Percentiles rank a stretch among this genome's conserved stretches.
Conservation (phyloP, 495 filamentous ascomycete genomes). For the Beverwykella pulmonaria region DNA sequence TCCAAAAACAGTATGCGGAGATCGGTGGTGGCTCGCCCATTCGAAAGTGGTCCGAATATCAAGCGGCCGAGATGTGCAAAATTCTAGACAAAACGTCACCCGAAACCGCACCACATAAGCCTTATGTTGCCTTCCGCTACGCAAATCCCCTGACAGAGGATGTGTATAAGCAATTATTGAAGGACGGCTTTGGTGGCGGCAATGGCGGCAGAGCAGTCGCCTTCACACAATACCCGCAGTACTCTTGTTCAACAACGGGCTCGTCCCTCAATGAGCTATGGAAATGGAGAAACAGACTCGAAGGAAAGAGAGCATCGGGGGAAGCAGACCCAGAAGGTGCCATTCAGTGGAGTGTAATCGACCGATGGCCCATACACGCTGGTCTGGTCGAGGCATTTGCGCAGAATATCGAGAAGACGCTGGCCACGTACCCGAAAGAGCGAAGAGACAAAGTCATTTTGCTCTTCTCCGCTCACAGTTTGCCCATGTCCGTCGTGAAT, state of each 20-base stretch:
- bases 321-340: conserved; percentile 59
- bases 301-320: conserved; percentile 66
- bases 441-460: conserved; percentile 77
- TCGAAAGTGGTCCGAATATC: conserved; percentile 94
- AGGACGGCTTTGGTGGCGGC: conserved; percentile 85
- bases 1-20: conserved; percentile 88
- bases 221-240: conserved; percentile 98
- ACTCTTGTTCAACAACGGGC: conserved; percentile 97
- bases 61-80: conserved; percentile 93
- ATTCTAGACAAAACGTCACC: conserved; percentile 86
- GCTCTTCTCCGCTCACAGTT: conserved; percentile 90
- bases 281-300: conserved; percentile 89
- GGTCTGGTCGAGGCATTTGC: conserved; percentile 92
- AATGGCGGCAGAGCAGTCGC: conserved; percentile 90
- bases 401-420: conserved; percentile 79
- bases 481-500: conserved; percentile 97
- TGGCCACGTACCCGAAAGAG: conserved; percentile 81
- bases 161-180: conserved; percentile 78
- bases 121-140: conserved; percentile 98
- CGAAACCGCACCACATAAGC: conserved; percentile 93
- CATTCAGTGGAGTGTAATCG: conserved; percentile 97
- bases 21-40: conserved; percentile 98
- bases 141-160: conserved; percentile 92
- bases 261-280: conserved; percentile 96
- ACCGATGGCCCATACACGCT: conserved; percentile 90